These are phyloP conservation scores for Polysphondylium violaceum DNA, from an alignment of 78 protist species.

Conservation along the genomic window DNA sequence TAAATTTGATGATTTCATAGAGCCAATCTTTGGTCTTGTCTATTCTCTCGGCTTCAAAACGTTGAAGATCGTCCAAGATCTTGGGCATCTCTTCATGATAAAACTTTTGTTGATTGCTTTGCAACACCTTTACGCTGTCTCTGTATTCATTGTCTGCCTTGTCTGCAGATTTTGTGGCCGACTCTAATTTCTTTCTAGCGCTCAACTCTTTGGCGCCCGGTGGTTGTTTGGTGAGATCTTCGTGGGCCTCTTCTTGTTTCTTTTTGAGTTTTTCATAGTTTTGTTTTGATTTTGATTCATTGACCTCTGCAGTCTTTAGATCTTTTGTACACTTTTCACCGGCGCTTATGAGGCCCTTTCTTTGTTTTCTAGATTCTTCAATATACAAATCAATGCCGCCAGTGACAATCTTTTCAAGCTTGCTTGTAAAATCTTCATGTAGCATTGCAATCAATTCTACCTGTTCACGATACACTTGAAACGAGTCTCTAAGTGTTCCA, in stretches of 20 bases:
- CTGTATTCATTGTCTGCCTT: conserved; percentile 63
- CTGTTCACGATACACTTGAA: conserved; percentile 67
- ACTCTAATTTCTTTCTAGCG: conserved; percentile 65
- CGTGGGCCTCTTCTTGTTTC: conserved; percentile 75
- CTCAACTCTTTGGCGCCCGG: conserved; percentile 72
- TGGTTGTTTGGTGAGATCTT: conserved; percentile 66
- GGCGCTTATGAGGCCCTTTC: conserved; percentile 41
- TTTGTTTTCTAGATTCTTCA: conserved; percentile 69
- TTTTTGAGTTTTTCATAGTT: conserved; percentile 71
- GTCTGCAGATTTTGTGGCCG: conserved; percentile 71
- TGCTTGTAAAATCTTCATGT: conserved; percentile 61
- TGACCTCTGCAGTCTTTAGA: conserved; percentile 49
- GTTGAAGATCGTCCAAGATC: conserved; percentile 59
- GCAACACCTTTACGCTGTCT: conserved; percentile 42
- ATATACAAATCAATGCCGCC: conserved; percentile 14
- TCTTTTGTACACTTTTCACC: conserved; percentile 72
- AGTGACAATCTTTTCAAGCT: conserved; percentile 20
- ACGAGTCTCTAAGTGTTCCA: conserved; percentile 65
- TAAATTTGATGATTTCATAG: background rate
- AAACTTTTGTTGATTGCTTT: conserved; percentile 53
- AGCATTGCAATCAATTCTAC: conserved; percentile 23
- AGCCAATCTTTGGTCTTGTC: conserved; percentile 71
- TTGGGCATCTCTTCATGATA: conserved; percentile 79
- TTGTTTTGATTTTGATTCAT: conserved; percentile 60
- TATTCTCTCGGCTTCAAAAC: conserved; percentile 66